Percentiles rank a stretch among this genome's conserved stretches.
Conservation (phyloP, 108 stramenopile species). For the Schizochytrium sp. region DNA sequence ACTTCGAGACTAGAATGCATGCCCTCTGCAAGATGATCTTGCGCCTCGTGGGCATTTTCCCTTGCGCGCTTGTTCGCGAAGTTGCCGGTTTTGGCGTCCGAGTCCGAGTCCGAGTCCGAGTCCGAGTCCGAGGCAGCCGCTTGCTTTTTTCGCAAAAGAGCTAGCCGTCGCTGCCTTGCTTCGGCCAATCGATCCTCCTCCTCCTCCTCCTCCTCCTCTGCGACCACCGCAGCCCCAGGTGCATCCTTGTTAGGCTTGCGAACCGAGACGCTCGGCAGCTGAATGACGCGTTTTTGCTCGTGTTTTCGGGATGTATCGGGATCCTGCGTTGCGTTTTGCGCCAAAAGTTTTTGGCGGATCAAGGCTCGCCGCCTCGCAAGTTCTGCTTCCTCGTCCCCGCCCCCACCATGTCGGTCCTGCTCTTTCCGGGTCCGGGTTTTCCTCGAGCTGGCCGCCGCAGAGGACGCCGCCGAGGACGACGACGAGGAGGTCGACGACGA, state of each 20-base stretch:
- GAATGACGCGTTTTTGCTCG: too few species aligned
- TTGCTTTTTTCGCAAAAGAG: neutral
- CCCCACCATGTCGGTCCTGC: too few species aligned
- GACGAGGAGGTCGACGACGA: neutral
- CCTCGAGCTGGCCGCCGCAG: too few species aligned
- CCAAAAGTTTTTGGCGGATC: too few species aligned
- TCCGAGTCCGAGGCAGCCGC: neutral
- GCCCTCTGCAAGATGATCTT: neutral
- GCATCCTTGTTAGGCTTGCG: neutral
- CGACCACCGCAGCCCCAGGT: neutral
- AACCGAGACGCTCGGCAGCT: too few species aligned
- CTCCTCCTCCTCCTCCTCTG: neutral
- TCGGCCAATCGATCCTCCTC: neutral
- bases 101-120: neutral
- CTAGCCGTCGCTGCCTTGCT: neutral
- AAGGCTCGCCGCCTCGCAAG: too few species aligned
- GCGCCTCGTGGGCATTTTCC: neutral
- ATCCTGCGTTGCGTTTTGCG: too few species aligned
- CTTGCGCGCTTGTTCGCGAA: neutral
- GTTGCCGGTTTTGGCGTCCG: neutral
- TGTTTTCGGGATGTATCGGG: too few species aligned
- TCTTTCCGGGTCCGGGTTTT: too few species aligned
- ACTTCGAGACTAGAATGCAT: too few species aligned
- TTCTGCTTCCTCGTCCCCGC: too few species aligned
- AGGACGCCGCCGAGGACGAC: neutral